phyloP scores from a whole-genome alignment of 2,329 filamentous ascomycete species.

The Xylariaceae sp. region DNA sequence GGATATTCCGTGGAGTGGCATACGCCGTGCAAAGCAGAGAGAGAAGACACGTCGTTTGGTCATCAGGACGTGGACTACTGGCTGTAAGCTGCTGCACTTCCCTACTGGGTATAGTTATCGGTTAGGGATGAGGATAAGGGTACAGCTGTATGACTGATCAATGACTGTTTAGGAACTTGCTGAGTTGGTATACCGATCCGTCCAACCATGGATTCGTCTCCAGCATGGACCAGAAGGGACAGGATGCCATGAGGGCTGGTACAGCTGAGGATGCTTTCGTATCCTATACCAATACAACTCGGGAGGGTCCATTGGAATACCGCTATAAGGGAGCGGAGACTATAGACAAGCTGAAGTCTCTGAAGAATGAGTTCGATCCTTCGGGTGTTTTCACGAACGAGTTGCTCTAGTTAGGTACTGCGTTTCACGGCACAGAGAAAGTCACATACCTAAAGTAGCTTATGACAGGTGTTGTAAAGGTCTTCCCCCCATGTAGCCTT shows the following conservation, averaged over 20 bases:
- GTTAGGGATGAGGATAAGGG: no score
- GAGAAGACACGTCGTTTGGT: constrained; percentile 2
- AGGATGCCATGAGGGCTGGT: neutral
- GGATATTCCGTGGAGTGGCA: constrained; percentile 4
- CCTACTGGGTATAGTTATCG: neutral
- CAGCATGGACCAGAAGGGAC: neutral
- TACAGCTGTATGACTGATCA: no score
- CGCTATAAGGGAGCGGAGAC: neutral
- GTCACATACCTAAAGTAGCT: no score
- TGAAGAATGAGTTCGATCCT: constrained; percentile 1
- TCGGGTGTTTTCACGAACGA: neutral
- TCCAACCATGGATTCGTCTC: neutral
- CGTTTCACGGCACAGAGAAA: no score
- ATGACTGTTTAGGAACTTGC: neutral
- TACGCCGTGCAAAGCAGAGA: constrained; percentile 3
- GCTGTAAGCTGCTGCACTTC: constrained; percentile 2
- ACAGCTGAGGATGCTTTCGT: neutral
- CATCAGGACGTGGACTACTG: constrained; percentile 4
- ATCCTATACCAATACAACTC: constrained; percentile 1
- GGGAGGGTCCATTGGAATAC: neutral
- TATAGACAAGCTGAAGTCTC: neutral
- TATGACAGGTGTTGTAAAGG: no score
- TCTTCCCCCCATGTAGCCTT: no score
- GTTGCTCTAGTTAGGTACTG: constrained; percentile 1
- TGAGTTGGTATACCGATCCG: constrained; percentile 1